These are phyloP conservation scores for Globisporangium spinosum DNA, from an alignment of 352 stramenopile species.

Conservation along the genomic window DNA sequence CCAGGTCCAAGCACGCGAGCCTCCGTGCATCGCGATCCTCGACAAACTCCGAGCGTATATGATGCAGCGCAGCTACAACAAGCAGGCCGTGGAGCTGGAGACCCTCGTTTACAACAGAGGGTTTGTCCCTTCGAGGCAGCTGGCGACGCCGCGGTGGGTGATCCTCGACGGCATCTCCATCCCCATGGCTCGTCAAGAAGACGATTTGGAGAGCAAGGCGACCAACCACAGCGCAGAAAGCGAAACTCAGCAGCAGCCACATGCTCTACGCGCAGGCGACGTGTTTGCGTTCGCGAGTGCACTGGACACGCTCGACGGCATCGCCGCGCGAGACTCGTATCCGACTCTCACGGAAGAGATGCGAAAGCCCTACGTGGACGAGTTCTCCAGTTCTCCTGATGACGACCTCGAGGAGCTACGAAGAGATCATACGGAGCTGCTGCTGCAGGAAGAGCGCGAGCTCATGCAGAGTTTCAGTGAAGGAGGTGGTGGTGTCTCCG, in stretches of 20 bases:
- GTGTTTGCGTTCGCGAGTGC: conserved; percentile 9
- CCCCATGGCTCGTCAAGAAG: not conserved
- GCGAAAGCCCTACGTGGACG: conserved; percentile 9
- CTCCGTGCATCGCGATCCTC: conserved; percentile 9
- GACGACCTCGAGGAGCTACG: conserved; percentile 12
- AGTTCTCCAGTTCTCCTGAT: conserved; percentile 4
- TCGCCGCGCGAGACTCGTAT: not conserved
- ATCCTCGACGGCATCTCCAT: not conserved
- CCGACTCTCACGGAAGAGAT: not conserved
- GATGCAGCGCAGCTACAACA: not conserved
- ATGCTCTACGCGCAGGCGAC: not conserved
- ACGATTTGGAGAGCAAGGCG: not conserved
- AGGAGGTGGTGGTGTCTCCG: not conserved
- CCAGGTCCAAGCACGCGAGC: not conserved
- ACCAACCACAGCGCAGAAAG: not conserved
- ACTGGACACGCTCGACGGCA: conserved; percentile 1
- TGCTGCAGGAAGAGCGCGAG: conserved; percentile 4
- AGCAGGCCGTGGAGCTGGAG: conserved; percentile 3
- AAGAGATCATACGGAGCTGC: not conserved
- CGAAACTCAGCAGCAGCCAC: not conserved
- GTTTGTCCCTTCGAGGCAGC: not conserved
- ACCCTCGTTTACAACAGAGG: not conserved
- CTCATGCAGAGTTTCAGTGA: conserved; percentile 11
- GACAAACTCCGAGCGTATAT: not conserved
- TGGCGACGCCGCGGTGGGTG: conserved; percentile 3